phyloP scores from a whole-genome alignment of 2,329 filamentous ascomycete species.

The Ophiostoma sp. region DNA sequence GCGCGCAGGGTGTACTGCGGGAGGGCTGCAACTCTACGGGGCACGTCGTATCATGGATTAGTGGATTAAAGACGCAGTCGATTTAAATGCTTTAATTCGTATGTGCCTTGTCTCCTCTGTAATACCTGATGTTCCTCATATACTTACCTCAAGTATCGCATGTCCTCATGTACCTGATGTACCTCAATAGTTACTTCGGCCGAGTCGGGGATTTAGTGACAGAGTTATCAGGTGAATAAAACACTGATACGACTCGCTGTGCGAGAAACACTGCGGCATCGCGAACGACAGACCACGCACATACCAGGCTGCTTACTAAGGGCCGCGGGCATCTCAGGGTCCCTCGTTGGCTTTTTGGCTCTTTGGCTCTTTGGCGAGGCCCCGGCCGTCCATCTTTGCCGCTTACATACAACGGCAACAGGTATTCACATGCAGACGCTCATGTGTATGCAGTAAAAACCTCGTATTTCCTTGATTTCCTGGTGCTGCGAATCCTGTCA shows the following conservation, averaged over 20 bases:
- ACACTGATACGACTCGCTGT: too few relatives aligned
- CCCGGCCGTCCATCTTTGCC: neutral
- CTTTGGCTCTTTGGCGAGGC: too few relatives aligned
- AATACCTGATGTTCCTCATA: too few relatives aligned
- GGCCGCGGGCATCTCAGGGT: neutral
- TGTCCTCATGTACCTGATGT: too few relatives aligned
- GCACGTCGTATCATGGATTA: neutral
- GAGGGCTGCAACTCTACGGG: neutral
- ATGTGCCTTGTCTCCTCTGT: neutral
- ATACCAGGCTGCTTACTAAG: too few relatives aligned
- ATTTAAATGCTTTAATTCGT: neutral
- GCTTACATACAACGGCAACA: neutral
- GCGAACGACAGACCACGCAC: too few relatives aligned
- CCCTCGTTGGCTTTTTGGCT: neutral
- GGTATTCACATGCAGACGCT: neutral
- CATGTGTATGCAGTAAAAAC: constrained; percentile 1
- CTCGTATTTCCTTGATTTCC: neutral
- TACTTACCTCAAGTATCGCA: too few relatives aligned
- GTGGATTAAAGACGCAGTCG: neutral
- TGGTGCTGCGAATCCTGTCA: neutral
- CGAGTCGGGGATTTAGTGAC: too few relatives aligned
- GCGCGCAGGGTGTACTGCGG: neutral
- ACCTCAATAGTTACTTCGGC: too few relatives aligned
- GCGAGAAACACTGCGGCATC: too few relatives aligned
- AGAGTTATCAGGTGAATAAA: too few relatives aligned